Base-by-base conservation (phyloP, 176 grass and related monocot species). In the Elaeis guineensis region DNA sequence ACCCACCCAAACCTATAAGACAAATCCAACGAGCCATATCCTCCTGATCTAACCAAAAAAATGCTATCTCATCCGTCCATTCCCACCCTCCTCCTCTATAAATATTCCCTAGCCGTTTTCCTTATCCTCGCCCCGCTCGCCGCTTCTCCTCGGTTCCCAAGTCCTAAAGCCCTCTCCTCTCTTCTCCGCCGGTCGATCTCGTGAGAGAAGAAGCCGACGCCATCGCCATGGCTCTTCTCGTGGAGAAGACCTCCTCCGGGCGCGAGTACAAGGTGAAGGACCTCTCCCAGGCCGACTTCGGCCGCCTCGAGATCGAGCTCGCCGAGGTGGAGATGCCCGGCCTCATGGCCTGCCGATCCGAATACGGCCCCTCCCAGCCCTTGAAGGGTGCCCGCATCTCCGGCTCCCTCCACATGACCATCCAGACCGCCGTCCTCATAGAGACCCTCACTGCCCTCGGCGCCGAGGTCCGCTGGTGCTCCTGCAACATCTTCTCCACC, bases 191-290 rank as follows among this genome's bases (percentile, higher is more conserved):
- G 24, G 16, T 3, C 52, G 28, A 16, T 17, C 16, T n/a, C 0
- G 16, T 14, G 56, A 58, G 28, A 30, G 28, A 30, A 30, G 28
- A 30, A 30, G 28, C 5, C 28, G 28, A 29, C 28, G 1, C 35
- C 35, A 3, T 44, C 8, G 35, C 35, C 58, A 97, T 92, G 93
- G 78, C 84, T 32, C 94, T 98, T 54, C 67, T 67, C n/a, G 82
- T 89, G 51, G 88, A 98, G 84, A 98, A 92, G 79, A 98, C 88
- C 58, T 85, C 76, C 1, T 83, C 84, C 0, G 94, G 88, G 0
- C 70, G 87, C 18, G 93, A 98, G 79, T 89, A 86, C 76, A 92
- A 92, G 93, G 87, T 98, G 7, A 98, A 98, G 88, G 93, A 98
- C 62, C 72, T 92, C 11, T 89, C 87, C 17, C 81, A 89, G 82